Conservation (phyloP, 2,329 filamentous ascomycete species). For the Penicillium fuscoglaucum region DNA sequence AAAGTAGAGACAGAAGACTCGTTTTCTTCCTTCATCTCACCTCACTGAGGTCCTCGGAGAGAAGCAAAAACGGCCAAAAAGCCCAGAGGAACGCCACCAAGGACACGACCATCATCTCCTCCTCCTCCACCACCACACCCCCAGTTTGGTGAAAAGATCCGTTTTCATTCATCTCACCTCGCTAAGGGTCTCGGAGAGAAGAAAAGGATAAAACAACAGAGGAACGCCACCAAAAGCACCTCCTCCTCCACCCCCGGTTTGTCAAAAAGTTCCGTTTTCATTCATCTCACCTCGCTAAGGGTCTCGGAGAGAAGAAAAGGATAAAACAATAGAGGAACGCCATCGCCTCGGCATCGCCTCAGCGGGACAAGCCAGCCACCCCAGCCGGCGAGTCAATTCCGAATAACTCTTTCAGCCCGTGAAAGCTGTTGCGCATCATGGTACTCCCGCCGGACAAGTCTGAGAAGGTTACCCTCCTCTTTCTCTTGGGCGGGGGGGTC, state of each 20-base stretch:
- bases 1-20: neutral
- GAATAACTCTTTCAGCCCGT: neutral
- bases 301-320: constrained; percentile 2
- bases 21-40: constrained; percentile 1
- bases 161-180: neutral
- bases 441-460: neutral
- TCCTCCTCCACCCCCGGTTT: neutral
- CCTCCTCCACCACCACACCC: neutral
- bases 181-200: constrained; percentile 1
- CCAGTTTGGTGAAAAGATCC: neutral
- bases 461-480: neutral
- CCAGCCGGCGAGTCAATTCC: neutral
- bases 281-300: neutral
- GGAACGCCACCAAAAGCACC: neutral
- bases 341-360: neutral
- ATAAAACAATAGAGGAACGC: constrained; percentile 4
- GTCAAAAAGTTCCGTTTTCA: neutral
- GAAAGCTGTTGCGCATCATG: neutral
- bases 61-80: constrained; percentile 1
- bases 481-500: neutral
- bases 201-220: constrained; percentile 1
- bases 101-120: neutral
- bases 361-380: neutral
- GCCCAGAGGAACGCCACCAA: constrained; percentile 1
- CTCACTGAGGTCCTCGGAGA: neutral